phyloP scores from a whole-genome alignment of 768 basidiomycete genomes.

The Mycena sanguinolenta region DNA sequence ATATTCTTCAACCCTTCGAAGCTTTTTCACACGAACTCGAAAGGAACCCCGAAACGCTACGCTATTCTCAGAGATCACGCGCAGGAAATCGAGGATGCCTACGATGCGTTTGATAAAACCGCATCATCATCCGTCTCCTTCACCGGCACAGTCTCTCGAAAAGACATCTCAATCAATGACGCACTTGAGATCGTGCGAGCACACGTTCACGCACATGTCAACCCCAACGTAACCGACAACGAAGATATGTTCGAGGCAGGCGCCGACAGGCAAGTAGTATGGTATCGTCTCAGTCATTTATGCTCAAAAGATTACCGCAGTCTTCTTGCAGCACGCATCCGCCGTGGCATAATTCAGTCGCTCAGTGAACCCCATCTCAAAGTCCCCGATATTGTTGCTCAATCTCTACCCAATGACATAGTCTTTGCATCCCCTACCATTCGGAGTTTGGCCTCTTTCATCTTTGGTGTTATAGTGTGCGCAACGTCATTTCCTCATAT shows the following conservation, averaged over 20 bases:
- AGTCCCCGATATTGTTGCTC: neutral
- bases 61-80: slow-evolving; percentile 8
- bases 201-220: neutral
- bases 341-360: neutral
- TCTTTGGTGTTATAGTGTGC: neutral
- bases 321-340: slow-evolving; percentile 13
- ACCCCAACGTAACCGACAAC: slow-evolving; percentile 5
- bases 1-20: slow-evolving; percentile 52
- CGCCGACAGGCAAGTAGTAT: neutral
- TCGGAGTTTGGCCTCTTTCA: neutral
- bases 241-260: slow-evolving; percentile 14
- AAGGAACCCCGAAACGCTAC: slow-evolving; percentile 48
- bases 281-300: neutral
- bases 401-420: neutral
- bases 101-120: neutral
- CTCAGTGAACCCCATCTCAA: neutral
- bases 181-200: slow-evolving; percentile 13
- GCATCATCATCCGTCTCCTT: too few species aligned
- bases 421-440: slow-evolving; percentile 17
- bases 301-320: neutral
- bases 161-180: neutral
- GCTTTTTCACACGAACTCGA: slow-evolving; percentile 59
- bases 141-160: neutral
- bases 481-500: neutral
- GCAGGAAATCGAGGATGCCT: too few species aligned